Evolutionary conservation across 805 yeast species (phyloP).

Genomic region (Starmera dryadoides): DNA sequence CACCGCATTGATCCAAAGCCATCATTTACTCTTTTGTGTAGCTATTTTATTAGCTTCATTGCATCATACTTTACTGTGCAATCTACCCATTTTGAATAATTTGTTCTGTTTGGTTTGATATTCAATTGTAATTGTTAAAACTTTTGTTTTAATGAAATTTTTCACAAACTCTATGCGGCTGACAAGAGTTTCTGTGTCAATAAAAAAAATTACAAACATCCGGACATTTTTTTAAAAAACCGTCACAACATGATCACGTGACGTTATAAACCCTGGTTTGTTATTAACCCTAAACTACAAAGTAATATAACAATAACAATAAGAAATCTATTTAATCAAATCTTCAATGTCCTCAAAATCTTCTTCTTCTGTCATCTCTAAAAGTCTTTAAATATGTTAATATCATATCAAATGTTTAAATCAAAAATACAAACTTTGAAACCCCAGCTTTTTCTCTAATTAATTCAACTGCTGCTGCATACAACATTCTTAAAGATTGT

Average conservation of each 20-base stretch:
- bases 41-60: constrained; percentile 3
- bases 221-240: too few relatives aligned
- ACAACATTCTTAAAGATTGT: constrained; percentile 76
- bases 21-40: background rate
- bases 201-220: too few relatives aligned
- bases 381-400: constrained; percentile 31
- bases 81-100: constrained; percentile 93
- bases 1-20: constrained; percentile 19
- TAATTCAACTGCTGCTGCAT: constrained; percentile 85
- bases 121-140: background rate
- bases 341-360: constrained; percentile 56
- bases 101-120: constrained; percentile 19
- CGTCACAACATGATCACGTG: too few relatives aligned
- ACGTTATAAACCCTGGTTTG: too few relatives aligned
- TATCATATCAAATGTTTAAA: constrained; percentile 12
- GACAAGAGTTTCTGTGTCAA: too few relatives aligned
- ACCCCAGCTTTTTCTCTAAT: constrained; percentile 52
- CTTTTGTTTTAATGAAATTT: constrained; percentile 1
- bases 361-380: constrained; percentile 61
- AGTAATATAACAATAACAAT: too few relatives aligned
- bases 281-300: too few relatives aligned
- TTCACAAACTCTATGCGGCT: too few relatives aligned
- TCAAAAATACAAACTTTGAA: constrained; percentile 19
- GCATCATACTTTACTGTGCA: constrained; percentile 93
- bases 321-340: too few relatives aligned